Evolutionary conservation across 1,284 basidiomycete species (phyloP).

Genomic region (Moniliella sp.): DNA sequence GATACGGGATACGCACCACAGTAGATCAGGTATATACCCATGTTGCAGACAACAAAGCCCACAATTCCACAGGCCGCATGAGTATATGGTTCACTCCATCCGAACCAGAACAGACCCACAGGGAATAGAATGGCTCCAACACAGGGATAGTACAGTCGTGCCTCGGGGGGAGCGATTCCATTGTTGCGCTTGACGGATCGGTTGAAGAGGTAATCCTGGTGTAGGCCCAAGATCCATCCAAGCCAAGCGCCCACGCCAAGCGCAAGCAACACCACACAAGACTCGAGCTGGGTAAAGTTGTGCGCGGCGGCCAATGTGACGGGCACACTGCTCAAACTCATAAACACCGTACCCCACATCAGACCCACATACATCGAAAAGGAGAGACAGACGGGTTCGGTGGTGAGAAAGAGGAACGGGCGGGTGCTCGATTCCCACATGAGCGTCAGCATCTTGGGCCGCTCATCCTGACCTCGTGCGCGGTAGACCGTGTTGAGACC

Average conservation of each 20-base stretch:
- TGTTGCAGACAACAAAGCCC: conserved; percentile 9
- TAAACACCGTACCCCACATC: conserved; percentile 13
- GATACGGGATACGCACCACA: background rate
- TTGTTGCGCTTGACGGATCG: conserved; percentile 9
- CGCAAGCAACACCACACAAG: conserved; percentile 10
- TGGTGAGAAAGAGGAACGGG: conserved; percentile 32
- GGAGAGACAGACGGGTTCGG: conserved; percentile 37
- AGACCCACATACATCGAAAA: conserved; percentile 36
- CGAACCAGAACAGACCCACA: conserved; percentile 16
- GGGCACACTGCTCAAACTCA: conserved; percentile 7
- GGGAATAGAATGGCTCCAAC: conserved; percentile 13
- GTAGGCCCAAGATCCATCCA: conserved; percentile 47
- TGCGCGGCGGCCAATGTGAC: conserved; percentile 20
- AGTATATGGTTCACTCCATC: conserved; percentile 5
- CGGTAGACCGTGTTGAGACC: conserved; percentile 25
- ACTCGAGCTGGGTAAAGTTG: conserved; percentile 12
- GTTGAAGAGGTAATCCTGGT: conserved; percentile 21
- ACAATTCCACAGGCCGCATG: conserved; percentile 5
- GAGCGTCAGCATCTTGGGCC: conserved; percentile 16
- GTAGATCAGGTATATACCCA: conserved; percentile 3
- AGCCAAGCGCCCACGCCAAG: conserved; percentile 32
- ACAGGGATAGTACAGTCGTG: conserved; percentile 33
- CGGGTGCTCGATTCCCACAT: conserved; percentile 26
- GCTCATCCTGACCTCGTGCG: conserved; percentile 30
- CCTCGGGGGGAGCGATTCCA: conserved; percentile 37